phyloP scores from a whole-genome alignment of 2,329 filamentous ascomycete species.

The Teratosphaeria viscida region DNA sequence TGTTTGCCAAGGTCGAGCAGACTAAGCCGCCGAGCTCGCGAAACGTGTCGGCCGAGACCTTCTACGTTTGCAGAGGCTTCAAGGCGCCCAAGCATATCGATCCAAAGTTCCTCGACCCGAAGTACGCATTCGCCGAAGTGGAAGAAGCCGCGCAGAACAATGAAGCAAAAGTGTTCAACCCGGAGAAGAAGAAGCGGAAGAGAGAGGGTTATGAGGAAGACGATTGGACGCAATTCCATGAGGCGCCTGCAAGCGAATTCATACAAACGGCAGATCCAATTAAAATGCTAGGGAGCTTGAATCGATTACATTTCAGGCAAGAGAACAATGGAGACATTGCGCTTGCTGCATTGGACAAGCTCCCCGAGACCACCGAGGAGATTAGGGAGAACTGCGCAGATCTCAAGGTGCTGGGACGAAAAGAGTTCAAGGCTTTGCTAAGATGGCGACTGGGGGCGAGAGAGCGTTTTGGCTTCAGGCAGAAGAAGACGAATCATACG shows the following conservation, averaged over 20 bases:
- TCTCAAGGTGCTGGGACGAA: conserved; percentile 80
- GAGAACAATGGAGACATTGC: conserved; percentile 68
- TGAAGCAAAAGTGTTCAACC: conserved; percentile 96
- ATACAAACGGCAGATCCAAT: conserved; percentile 91
- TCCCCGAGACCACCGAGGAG: conserved; percentile 78
- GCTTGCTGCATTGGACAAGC: conserved; percentile 70
- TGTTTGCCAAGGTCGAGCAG: conserved; percentile 90
- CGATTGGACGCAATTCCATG: conserved; percentile 86
- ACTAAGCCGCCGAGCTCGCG: conserved; percentile 93
- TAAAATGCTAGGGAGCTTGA: conserved; percentile 75
- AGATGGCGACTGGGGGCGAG: conserved; percentile 83
- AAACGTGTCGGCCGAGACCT: conserved; percentile 96
- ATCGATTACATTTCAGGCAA: conserved; percentile 74
- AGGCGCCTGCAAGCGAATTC: conserved; percentile 79
- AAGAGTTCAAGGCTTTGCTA: conserved; percentile 84
- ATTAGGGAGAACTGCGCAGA: conserved; percentile 70
- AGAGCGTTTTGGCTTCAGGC: conserved; percentile 78
- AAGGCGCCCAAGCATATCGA: conserved; percentile 92
- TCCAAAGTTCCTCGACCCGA: conserved; percentile 81
- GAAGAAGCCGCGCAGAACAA: conserved; percentile 79
- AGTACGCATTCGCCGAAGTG: conserved; percentile 87
- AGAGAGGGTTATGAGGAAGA: conserved; percentile 96
- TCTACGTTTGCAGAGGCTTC: conserved; percentile 90
- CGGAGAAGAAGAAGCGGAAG: conserved; percentile 94
- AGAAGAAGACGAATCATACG: conserved; percentile 51